A percentile compares a stretch with the other conserved stretches of the same genome.
Conservation (phyloP, 306 rosid species). For the Quercus wislizeni region DNA sequence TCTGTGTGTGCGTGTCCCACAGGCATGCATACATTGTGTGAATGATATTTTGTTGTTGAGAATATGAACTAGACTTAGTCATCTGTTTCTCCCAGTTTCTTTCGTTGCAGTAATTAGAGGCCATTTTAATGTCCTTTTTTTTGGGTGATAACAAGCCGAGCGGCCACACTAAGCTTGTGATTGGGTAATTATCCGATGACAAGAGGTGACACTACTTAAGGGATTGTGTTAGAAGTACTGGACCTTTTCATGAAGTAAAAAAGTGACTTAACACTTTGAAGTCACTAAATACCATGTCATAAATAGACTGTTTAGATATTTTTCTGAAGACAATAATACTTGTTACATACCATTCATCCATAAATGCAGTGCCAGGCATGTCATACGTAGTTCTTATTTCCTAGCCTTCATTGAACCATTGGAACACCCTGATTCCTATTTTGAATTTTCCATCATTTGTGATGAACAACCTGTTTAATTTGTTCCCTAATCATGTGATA, state of each 20-base stretch:
- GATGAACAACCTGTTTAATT: neutral
- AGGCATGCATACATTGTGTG: neutral
- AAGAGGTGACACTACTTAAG: neutral
- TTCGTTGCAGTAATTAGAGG: neutral
- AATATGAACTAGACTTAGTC: neutral
- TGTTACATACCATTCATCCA: neutral
- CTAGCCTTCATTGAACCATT: neutral
- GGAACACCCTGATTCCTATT: neutral
- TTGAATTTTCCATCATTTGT: neutral
- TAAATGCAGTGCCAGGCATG: neutral
- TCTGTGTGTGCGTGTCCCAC: conserved; percentile 9
- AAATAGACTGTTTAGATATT: neutral
- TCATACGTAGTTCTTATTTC: neutral
- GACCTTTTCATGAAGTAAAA: neutral
- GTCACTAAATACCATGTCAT: neutral
- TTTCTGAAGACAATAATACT: neutral
- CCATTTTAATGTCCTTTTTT: neutral
- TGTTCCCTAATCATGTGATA: neutral
- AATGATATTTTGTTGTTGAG: neutral
- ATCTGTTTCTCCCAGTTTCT: neutral
- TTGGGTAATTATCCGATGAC: neutral
- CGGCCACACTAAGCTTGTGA: neutral
- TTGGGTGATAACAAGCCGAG: neutral
- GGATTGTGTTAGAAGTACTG: neutral
- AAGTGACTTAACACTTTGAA: neutral